A percentile compares a stretch with the other conserved stretches of the same genome.
phyloP scores from a whole-genome alignment of 2,329 filamentous ascomycete genomes.

The Trichoderma guizhouense region DNA sequence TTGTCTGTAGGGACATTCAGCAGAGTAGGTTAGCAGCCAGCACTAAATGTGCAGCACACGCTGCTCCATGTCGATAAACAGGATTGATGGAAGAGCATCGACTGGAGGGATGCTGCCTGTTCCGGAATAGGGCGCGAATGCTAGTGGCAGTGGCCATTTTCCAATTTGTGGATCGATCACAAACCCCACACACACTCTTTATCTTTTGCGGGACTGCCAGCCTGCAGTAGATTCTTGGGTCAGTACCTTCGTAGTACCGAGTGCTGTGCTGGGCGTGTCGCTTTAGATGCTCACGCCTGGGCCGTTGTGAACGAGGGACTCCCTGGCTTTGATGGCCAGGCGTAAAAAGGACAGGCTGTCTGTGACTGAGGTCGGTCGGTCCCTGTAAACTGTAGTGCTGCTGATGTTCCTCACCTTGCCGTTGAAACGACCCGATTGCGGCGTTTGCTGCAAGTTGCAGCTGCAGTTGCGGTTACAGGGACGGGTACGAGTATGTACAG shows the following conservation, averaged over 20 bases:
- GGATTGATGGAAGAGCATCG: neutral
- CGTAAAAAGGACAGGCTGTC: neutral
- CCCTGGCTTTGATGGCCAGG: neutral
- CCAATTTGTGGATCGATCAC: slow-evolving; percentile 2
- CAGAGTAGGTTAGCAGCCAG: neutral
- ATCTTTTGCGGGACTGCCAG: slow-evolving; percentile 7
- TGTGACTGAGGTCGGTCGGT: neutral
- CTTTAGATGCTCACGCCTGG: neutral
- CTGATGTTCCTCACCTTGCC: neutral
- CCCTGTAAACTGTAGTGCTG: neutral
- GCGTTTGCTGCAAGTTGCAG: neutral
- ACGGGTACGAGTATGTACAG: neutral
- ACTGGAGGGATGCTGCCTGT: neutral
- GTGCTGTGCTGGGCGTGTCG: neutral
- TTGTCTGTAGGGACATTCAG: neutral
- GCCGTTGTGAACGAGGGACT: neutral
- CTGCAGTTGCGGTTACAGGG: too few relatives aligned
- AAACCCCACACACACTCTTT: slow-evolving; percentile 3
- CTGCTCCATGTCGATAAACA: neutral
- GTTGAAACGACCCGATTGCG: neutral
- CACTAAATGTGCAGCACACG: neutral
- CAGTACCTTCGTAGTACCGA: neutral
- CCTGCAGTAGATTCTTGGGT: neutral
- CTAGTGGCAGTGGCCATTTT: neutral
- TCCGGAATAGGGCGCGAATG: neutral